A percentile compares a stretch with the other conserved stretches of the same genome.
These are phyloP conservation scores for Globisporangium lucens DNA, from an alignment of 352 stramenopile genomes.

Conservation along the genomic window DNA sequence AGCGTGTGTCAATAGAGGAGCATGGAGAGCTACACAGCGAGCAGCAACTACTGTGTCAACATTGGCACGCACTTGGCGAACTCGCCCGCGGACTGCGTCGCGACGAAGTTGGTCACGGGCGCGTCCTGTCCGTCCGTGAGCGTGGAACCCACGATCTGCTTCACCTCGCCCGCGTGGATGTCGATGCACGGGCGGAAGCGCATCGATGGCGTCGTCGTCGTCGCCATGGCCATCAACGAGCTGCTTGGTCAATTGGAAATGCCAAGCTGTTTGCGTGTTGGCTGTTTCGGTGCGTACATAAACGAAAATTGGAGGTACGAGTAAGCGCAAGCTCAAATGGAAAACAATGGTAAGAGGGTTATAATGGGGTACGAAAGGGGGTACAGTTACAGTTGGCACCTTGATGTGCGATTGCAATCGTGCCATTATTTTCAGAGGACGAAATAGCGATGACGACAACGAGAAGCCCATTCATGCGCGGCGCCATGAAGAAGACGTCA, in stretches of 20 bases:
- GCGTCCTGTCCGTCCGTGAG: conserved; percentile 83
- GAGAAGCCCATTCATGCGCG: neutral
- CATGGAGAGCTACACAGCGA: neutral
- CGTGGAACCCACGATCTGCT: conserved; percentile 98
- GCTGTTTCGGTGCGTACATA: neutral
- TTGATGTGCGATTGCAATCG: neutral
- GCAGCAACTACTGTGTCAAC: neutral
- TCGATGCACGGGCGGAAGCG: conserved; percentile 99
- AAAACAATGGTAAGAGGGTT: neutral
- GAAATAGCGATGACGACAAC: neutral
- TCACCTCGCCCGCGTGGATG: conserved; percentile 96
- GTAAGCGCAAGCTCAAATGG: neutral
- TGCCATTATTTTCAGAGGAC: neutral
- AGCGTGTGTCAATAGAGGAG: neutral
- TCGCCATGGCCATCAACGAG: conserved; percentile 7
- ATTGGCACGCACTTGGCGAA: conserved; percentile 63
- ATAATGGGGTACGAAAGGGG: neutral
- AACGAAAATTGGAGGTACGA: neutral
- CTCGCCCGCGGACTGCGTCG: conserved; percentile 58
- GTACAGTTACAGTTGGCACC: neutral
- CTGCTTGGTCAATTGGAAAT: neutral
- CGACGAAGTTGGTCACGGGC: conserved; percentile 93
- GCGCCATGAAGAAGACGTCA: conserved; percentile 15
- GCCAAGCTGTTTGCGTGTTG: neutral
- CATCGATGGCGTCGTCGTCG: conserved; percentile 43